These are phyloP conservation scores for Alternaria arborescens DNA, from an alignment of 2,329 filamentous ascomycete species.

Conservation along the genomic window DNA sequence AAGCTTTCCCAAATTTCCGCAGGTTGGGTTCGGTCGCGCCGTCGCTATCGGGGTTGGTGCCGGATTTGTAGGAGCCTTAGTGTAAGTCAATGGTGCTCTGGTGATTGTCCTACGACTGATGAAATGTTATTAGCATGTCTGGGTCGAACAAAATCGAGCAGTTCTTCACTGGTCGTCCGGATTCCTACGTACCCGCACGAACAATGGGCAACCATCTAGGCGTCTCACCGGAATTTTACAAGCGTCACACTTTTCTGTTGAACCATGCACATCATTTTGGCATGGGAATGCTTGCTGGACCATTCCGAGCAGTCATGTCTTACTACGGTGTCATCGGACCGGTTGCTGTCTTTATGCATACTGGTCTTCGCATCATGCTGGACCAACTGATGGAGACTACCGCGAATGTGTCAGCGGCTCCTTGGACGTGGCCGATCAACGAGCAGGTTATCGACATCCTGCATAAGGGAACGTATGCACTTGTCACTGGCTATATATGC, in stretches of 20 bases:
- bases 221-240: slow-evolving; percentile 22
- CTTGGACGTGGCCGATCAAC: slow-evolving; percentile 48
- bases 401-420: slow-evolving; percentile 38
- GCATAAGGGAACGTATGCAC: slow-evolving; percentile 40
- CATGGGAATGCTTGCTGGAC: slow-evolving; percentile 40
- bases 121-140: slow-evolving; percentile 34
- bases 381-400: slow-evolving; percentile 44
- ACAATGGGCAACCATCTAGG: slow-evolving; percentile 40
- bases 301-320: slow-evolving; percentile 38
- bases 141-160: slow-evolving; percentile 41
- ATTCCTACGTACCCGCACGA: slow-evolving; percentile 44
- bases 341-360: slow-evolving; percentile 40
- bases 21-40: slow-evolving; percentile 28
- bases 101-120: background rate
- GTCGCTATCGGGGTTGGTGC: slow-evolving; percentile 30
- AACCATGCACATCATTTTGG: slow-evolving; percentile 41
- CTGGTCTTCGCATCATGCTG: slow-evolving; percentile 38
- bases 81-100: slow-evolving; percentile 5
- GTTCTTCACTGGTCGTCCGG: slow-evolving; percentile 37
- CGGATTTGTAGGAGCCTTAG: slow-evolving; percentile 25
- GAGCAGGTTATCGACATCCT: slow-evolving; percentile 45
- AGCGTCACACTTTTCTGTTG: slow-evolving; percentile 29
- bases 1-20: slow-evolving; percentile 24
- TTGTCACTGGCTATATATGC: slow-evolving; percentile 40
- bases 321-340: slow-evolving; percentile 46